Percentiles rank a stretch among this genome's conserved stretches.
These are phyloP conservation scores for Leptographium flavum DNA, from an alignment of 2,329 filamentous ascomycete species.

Conservation along the genomic window DNA sequence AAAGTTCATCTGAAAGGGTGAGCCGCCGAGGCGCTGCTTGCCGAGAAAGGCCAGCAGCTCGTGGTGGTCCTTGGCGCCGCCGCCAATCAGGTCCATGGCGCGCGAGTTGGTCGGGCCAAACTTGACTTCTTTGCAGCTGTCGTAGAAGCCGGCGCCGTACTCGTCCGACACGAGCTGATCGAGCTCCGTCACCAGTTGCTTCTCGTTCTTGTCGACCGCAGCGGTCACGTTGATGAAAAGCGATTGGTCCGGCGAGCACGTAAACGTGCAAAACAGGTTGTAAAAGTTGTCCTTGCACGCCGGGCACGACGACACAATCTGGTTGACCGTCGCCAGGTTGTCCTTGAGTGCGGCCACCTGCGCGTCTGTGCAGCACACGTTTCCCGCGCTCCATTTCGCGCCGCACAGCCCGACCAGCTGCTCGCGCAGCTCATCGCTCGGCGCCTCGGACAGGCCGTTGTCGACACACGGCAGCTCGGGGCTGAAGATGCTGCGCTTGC, in stretches of 20 bases:
- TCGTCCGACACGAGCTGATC: conserved; percentile 77
- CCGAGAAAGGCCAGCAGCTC: conserved; percentile 84
- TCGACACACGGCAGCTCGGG: conserved; percentile 84
- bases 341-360: conserved; percentile 71
- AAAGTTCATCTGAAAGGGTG: conserved; percentile 97
- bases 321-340: conserved; percentile 75
- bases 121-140: conserved; percentile 98
- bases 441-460: conserved; percentile 67
- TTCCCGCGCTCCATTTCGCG: conserved; percentile 66
- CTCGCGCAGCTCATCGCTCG: conserved; percentile 55
- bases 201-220: conserved; percentile 45
- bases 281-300: conserved; percentile 98
- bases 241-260: conserved; percentile 92
- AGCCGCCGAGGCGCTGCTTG: conserved; percentile 80
- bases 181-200: conserved; percentile 65
- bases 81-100: conserved; percentile 92
- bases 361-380: conserved; percentile 71
- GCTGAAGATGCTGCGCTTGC: conserved; percentile 80
- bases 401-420: conserved; percentile 80
- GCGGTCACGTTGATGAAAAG: conserved; percentile 87
- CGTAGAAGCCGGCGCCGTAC: conserved; percentile 79
- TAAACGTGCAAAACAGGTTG: conserved; percentile 96
- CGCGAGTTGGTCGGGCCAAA: conserved; percentile 88
- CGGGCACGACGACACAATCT: conserved; percentile 83
- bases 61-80: conserved; percentile 80